These are phyloP conservation scores for Talaromyces islandicus DNA, from an alignment of 2,329 filamentous ascomycete genomes.

Conservation along the genomic window DNA sequence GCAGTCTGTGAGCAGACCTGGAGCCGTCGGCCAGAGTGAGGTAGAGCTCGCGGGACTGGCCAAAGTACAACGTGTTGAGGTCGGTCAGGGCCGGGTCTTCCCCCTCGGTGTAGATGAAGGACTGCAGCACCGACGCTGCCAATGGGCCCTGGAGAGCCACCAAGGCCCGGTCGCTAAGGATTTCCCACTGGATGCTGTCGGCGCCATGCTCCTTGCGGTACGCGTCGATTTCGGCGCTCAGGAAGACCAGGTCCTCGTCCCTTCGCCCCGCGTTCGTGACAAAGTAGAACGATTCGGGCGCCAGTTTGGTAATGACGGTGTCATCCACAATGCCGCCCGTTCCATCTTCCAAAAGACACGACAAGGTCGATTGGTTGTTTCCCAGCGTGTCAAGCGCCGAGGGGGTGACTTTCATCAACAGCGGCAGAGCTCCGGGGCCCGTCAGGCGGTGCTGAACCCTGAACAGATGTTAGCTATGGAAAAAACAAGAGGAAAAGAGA, in stretches of 20 bases:
- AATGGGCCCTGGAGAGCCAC: constrained; percentile 86
- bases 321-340: constrained; percentile 94
- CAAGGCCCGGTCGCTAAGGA: constrained; percentile 68
- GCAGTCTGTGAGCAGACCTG: constrained; percentile 47
- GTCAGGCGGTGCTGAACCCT: constrained; percentile 76
- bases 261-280: constrained; percentile 93
- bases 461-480: neutral
- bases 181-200: constrained; percentile 59
- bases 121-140: constrained; percentile 62
- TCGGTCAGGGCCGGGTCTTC: constrained; percentile 40
- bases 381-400: constrained; percentile 61
- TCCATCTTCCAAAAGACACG: constrained; percentile 69
- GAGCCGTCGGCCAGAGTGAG: constrained; percentile 55
- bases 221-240: constrained; percentile 61
- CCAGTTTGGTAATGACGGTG: constrained; percentile 79
- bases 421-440: constrained; percentile 71
- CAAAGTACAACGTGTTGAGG: constrained; percentile 72
- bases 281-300: constrained; percentile 72
- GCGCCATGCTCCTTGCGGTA: constrained; percentile 51
- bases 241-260: constrained; percentile 77
- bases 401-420: constrained; percentile 81
- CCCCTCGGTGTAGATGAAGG: constrained; percentile 51
- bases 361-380: constrained; percentile 69
- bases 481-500: neutral
- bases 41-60: constrained; percentile 61